Percentiles rank a stretch among this genome's conserved stretches.
These are phyloP conservation scores for Ganoderma resinaceum DNA, from an alignment of 1,284 basidiomycete genomes.

Conservation along the genomic window DNA sequence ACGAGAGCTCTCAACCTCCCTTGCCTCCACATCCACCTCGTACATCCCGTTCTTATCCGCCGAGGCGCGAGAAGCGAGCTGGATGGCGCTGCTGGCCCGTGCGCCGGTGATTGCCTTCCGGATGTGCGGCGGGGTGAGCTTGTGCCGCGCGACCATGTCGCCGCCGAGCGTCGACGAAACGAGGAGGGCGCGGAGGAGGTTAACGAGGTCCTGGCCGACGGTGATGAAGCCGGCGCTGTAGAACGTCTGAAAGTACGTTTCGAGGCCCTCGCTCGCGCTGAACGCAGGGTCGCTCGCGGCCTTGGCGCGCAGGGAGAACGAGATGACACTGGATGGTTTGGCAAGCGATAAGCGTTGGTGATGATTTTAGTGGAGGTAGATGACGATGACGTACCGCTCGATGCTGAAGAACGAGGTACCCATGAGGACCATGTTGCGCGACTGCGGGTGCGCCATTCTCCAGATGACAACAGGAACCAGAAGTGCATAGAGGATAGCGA, in stretches of 20 bases:
- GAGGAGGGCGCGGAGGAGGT: slow-evolving; percentile 39
- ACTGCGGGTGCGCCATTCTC: slow-evolving; percentile 16
- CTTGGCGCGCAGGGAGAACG: slow-evolving; percentile 41
- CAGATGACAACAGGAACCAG: slow-evolving; percentile 25
- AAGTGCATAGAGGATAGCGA: slow-evolving; percentile 27
- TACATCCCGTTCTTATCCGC: not conserved
- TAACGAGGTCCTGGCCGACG: slow-evolving; percentile 37
- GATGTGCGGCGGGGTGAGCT: not conserved
- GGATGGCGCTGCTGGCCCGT: not conserved
- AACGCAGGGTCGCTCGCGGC: slow-evolving; percentile 33
- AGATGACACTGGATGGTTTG: slow-evolving; percentile 24
- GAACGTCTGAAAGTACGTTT: slow-evolving; percentile 42
- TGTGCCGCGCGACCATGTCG: not conserved
- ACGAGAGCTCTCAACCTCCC: not conserved
- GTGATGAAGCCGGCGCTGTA: slow-evolving; percentile 40
- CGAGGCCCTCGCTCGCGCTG: slow-evolving; percentile 34
- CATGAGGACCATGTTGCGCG: slow-evolving; percentile 26
- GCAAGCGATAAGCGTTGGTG: too few relatives aligned
- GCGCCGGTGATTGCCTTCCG: not conserved
- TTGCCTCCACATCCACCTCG: not conserved
- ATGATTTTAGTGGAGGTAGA: not conserved
- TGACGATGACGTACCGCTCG: slow-evolving; percentile 27
- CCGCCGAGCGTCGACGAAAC: slow-evolving; percentile 38
- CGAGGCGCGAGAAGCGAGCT: not conserved
- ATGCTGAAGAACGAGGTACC: slow-evolving; percentile 24